Conservation (phyloP, 495 filamentous ascomycete genomes). For the Lophiotrema nucula region DNA sequence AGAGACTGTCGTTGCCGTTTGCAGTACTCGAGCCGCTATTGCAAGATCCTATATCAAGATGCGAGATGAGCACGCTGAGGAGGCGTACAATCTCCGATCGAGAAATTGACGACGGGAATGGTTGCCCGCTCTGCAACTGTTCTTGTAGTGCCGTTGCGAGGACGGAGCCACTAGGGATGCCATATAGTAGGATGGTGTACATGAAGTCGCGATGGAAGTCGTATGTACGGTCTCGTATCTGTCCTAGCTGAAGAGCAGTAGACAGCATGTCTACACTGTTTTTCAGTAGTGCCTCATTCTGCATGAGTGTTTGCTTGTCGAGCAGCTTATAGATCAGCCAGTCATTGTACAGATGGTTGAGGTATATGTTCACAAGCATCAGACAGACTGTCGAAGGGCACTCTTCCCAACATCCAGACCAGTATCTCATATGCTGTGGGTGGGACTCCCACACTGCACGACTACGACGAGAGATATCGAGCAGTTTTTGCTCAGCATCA, state of each 20-base stretch:
- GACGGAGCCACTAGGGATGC: constrained; percentile 15
- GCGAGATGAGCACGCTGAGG: constrained; percentile 14
- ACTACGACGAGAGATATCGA: constrained; percentile 19
- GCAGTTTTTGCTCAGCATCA: constrained; percentile 1
- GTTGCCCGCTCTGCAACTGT: constrained; percentile 1
- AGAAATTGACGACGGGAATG: constrained; percentile 6
- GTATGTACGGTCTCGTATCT: constrained; percentile 18
- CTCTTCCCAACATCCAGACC: constrained; percentile 6
- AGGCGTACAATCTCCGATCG: constrained; percentile 18
- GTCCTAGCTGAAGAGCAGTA: background rate
- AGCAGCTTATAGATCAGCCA: constrained; percentile 23
- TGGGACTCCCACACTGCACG: background rate
- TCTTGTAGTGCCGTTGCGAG: constrained; percentile 16
- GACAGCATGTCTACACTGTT: constrained; percentile 10
- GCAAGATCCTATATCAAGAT: constrained; percentile 10
- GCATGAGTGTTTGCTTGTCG: background rate
- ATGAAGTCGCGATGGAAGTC: constrained; percentile 17
- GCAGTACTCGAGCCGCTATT: background rate
- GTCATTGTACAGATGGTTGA: constrained; percentile 21
- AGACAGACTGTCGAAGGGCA: background rate
- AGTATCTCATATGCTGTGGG: constrained; percentile 13
- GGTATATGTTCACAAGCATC: constrained; percentile 9
- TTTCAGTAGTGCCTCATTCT: constrained; percentile 4
- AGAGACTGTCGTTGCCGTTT: constrained; percentile 18
- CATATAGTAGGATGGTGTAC: constrained; percentile 5